Percentiles rank a stretch among this genome's conserved stretches.
phyloP scores from a whole-genome alignment of 2,329 filamentous ascomycete species.

The Fusarium sp. region DNA sequence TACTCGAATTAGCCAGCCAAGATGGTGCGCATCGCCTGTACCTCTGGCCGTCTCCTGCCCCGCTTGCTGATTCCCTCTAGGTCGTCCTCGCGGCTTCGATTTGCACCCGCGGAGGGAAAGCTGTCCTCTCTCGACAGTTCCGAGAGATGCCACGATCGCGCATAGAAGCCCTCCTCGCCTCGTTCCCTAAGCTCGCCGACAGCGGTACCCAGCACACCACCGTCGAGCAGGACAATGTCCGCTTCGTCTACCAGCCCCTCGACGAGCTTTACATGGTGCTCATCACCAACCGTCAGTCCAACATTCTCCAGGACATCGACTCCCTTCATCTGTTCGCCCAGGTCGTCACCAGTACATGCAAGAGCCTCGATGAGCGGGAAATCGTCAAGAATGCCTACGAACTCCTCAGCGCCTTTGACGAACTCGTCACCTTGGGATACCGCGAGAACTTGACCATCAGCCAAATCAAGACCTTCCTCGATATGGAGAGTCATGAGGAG shows the following conservation, averaged over 20 bases:
- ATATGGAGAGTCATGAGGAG: conserved; percentile 99
- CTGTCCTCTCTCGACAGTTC: conserved; percentile 97
- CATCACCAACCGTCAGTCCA: conserved; percentile 99
- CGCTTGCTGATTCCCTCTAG: conserved; percentile 60
- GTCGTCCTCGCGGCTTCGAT: conserved; percentile 99
- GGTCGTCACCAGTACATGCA: conserved; percentile 96
- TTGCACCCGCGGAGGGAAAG: conserved; percentile 97
- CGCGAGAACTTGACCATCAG: conserved; percentile 94
- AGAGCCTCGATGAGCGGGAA: conserved; percentile 93
- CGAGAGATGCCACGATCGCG: conserved; percentile 96
- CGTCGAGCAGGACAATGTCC: conserved; percentile 98
- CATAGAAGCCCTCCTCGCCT: conserved; percentile 95
- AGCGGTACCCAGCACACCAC: conserved; percentile 97
- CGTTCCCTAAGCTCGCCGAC: conserved; percentile 97
- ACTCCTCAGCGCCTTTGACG: conserved; percentile 94
- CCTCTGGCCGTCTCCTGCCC: not conserved
- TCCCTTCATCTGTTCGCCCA: conserved; percentile 98
- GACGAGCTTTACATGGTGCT: conserved; percentile 99
- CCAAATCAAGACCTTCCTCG: conserved; percentile 99
- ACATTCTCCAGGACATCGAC: conserved; percentile 99
- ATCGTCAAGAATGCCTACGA: conserved; percentile 97
- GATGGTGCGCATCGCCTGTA: conserved; percentile 52
- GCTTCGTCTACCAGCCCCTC: conserved; percentile 98
- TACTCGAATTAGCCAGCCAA: conserved; percentile 46
- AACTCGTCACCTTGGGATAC: conserved; percentile 95